These are phyloP conservation scores for Citrus unshiu DNA, from an alignment of 345 rosid species.

Conservation along the genomic window DNA sequence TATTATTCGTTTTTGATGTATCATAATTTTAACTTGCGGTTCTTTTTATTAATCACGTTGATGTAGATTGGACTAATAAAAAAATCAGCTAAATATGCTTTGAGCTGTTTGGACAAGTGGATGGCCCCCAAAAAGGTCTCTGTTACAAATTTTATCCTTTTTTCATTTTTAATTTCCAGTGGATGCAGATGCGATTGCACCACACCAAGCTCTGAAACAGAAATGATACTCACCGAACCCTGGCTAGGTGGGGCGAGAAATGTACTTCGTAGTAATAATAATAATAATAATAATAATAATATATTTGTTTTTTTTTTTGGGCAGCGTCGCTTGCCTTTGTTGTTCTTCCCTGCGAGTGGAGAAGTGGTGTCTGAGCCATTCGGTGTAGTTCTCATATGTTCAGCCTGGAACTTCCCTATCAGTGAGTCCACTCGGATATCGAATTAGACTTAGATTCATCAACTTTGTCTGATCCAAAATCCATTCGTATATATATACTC, in stretches of 20 bases:
- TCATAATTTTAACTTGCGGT: not conserved
- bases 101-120: conserved; percentile 70
- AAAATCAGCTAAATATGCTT: conserved; percentile 51
- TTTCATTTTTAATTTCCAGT: too few species aligned
- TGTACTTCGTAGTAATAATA: too few species aligned
- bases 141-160: too few species aligned
- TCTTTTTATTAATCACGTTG: not conserved
- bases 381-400: conserved; percentile 69
- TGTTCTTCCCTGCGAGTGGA: conserved; percentile 62
- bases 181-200: too few species aligned
- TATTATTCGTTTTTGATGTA: not conserved
- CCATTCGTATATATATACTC: not conserved
- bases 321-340: conserved; percentile 51
- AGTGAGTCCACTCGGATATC: conserved; percentile 39
- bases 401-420: conserved; percentile 88
- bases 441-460: too few species aligned
- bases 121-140: conserved; percentile 63
- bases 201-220: too few species aligned
- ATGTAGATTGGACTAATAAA: conserved; percentile 51
- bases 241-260: too few species aligned
- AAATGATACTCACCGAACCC: too few species aligned
- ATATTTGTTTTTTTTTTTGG: not conserved
- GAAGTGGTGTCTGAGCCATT: conserved; percentile 66
- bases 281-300: too few species aligned
- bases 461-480: too few species aligned